These are phyloP conservation scores for Aureobasidium mangrovei DNA, from an alignment of 2,329 filamentous ascomycete species.

Conservation along the genomic window DNA sequence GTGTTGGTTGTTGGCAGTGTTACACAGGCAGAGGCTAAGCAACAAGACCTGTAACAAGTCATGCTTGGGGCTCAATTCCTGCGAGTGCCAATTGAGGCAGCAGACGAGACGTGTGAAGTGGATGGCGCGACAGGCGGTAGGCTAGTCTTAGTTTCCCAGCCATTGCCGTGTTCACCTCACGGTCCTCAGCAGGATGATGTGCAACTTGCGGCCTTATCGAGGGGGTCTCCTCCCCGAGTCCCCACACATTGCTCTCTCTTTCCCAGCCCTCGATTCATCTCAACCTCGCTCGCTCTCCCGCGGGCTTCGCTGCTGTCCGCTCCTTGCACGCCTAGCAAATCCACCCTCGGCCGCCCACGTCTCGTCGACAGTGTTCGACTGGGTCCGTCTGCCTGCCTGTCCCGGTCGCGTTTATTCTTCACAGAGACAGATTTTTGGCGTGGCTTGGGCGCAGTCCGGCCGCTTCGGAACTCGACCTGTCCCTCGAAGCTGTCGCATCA, in stretches of 20 bases:
- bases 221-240: neutral
- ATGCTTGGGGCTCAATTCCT: neutral
- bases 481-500: conserved; percentile 6
- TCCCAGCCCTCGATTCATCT: conserved; percentile 11
- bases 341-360: neutral
- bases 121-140: conserved; percentile 4
- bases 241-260: neutral
- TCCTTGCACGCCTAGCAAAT: neutral
- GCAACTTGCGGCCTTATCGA: conserved; percentile 8
- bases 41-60: neutral
- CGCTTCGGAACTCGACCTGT: conserved; percentile 5
- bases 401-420: neutral
- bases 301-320: conserved; percentile 5
- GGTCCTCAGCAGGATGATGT: no score
- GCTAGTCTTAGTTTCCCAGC: conserved; percentile 9
- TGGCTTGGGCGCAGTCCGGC: neutral
- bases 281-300: neutral
- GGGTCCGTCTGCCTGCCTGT: neutral
- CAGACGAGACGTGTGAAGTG: neutral
- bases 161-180: conserved; percentile 6
- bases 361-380: neutral
- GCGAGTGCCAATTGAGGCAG: neutral
- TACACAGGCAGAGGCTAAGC: neutral
- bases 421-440: neutral
- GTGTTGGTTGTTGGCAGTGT: neutral